phyloP scores from a whole-genome alignment of 768 basidiomycete genomes.

The Calvatia gigantea region DNA sequence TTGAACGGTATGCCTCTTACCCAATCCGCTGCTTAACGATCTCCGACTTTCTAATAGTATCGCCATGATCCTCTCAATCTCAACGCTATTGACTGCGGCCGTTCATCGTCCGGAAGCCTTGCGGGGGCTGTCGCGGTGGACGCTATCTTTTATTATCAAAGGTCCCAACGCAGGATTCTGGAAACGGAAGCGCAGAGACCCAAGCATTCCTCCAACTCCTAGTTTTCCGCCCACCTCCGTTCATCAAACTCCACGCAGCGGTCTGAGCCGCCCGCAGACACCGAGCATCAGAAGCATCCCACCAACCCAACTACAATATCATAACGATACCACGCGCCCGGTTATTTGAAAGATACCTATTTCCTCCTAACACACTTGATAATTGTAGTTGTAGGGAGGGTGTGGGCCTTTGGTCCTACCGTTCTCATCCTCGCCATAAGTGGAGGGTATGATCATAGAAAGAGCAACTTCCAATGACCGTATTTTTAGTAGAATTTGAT shows the following conservation, averaged over 20 bases:
- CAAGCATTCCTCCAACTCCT: constrained; percentile 26
- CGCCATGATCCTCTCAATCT: constrained; percentile 59
- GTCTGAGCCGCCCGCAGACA: background rate
- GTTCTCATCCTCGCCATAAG: constrained; percentile 77
- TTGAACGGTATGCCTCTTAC: constrained; percentile 50
- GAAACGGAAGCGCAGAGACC: constrained; percentile 38
- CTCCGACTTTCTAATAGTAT: constrained; percentile 37
- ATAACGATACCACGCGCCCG: background rate
- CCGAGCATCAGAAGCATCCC: background rate
- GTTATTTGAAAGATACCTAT: background rate
- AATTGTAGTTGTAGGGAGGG: too few relatives aligned
- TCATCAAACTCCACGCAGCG: background rate
- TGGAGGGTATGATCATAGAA: constrained; percentile 91
- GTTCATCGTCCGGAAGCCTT: constrained; percentile 59
- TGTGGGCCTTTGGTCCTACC: too few relatives aligned
- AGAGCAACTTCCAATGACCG: constrained; percentile 81
- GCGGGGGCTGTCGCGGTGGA: constrained; percentile 74
- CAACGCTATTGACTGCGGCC: constrained; percentile 61
- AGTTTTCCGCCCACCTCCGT: constrained; percentile 18
- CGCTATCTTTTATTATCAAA: constrained; percentile 59
- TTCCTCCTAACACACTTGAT: background rate
- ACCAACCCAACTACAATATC: background rate
- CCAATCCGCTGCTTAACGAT: constrained; percentile 1
- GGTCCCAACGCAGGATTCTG: constrained; percentile 55
- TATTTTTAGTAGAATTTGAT: constrained; percentile 25